Evolutionary conservation across 2,329 filamentous ascomycete species (phyloP), one percentile per base, ranked within the genome.

Genomic region (Teratosphaeria zuluensis): DNA sequence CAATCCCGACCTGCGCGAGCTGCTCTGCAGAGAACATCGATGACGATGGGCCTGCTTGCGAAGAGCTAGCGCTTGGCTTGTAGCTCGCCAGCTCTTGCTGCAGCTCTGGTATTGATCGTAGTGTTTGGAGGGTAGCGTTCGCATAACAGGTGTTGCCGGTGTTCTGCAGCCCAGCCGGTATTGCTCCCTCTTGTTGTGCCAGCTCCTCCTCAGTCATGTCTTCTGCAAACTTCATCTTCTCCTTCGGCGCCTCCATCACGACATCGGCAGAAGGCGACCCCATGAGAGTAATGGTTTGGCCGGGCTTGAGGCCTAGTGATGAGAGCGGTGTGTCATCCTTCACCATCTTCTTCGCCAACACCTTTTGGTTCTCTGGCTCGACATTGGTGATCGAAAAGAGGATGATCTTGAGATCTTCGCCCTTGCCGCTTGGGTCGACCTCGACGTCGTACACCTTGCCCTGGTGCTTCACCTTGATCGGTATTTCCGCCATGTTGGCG

Each of bases 131-230:
- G 0, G 92, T 96, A 55, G 94, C 94, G 80, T 99, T 99, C 69
- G 97, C 85, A 73, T 99, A 99, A 78, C 94, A 99, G 3, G 95
- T 99, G 75, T 99, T 99, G 66, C 95, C 94, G 61, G 96, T 79
- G 70, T 99, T 99, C 72, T 88, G 83, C 62, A 99, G 78, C 53
- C 94, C 94, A 58, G 92, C 88, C 1, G 95, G 94, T 53, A 83
- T 92, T 54, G 92, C 92, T 59, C 90, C 91, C 60, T 87, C 87
- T 71, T 88, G 84, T 73, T 86, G 85, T 24, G 94, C 92, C 56
- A 86, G 84, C 74, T 97, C 92, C 32, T 91, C 92, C 72, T 95
- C 92, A 30, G 90, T 95, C 92, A 99, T 96, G 73, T 99, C 94
- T 75, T 99, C 94, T 63, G 95, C 76, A 68, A 99, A 99, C 74